Conservation (phyloP, 768 basidiomycete genomes). For the Amanita fuliginea region DNA sequence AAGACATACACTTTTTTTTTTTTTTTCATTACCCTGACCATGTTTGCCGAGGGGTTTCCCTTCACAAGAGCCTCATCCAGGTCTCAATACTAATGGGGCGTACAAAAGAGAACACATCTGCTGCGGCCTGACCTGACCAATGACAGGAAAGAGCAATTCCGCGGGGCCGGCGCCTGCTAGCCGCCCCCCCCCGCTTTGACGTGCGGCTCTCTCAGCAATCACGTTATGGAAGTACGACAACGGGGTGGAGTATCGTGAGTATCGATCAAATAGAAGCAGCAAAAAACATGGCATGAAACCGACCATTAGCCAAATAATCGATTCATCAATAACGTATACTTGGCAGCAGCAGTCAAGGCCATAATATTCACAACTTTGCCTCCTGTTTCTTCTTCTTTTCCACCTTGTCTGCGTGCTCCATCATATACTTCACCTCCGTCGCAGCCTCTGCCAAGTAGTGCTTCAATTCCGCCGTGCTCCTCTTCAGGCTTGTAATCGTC, state of each 20-base stretch:
- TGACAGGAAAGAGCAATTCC: background rate
- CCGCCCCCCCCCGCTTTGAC: too few species aligned
- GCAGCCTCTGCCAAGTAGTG: slow-evolving; percentile 76
- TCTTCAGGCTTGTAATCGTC: slow-evolving; percentile 75
- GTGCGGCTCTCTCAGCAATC: background rate
- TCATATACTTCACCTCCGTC: slow-evolving; percentile 63
- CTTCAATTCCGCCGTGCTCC: slow-evolving; percentile 39
- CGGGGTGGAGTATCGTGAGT: background rate
- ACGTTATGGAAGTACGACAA: background rate
- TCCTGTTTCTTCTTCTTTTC: slow-evolving; percentile 24
- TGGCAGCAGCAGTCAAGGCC: too few species aligned
- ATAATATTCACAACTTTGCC: slow-evolving; percentile 4
- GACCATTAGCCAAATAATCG: too few species aligned
- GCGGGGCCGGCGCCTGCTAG: background rate
- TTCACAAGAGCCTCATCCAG: too few species aligned
- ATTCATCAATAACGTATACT: too few species aligned
- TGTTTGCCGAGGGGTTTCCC: too few species aligned
- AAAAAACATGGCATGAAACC: too few species aligned
- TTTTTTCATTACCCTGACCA: too few species aligned
- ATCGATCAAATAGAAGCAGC: background rate
- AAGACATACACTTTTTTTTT: too few species aligned
- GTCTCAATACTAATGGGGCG: too few species aligned
- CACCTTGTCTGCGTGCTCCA: slow-evolving; percentile 51
- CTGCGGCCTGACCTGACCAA: background rate
- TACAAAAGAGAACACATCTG: too few species aligned